Base-by-base conservation (phyloP, 352 stramenopile genomes). In the Pythium plurisporium region DNA sequence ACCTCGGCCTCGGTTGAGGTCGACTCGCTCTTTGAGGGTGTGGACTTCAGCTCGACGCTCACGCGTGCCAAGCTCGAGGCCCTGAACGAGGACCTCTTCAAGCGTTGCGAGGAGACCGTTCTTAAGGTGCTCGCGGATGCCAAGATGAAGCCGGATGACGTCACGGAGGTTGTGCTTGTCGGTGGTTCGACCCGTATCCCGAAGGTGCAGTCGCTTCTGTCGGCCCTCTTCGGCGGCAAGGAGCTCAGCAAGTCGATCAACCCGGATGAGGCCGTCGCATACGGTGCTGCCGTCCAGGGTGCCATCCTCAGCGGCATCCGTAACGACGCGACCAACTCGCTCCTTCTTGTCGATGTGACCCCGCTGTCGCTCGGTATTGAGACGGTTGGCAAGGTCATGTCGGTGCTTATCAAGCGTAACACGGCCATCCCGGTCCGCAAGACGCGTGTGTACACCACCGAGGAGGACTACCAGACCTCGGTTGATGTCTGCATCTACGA, bases 151-250 rank as follows among this genome's bases (percentile, higher is more conserved):
- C 98, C 98, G 79, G 86, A 67, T 46, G 96, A 99, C 64, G 94
- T 99, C 30, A 89, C 99, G 51, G 91, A 98, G 69, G 95, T 99
- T 57, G 95, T 99, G 46, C 79, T 99, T 38, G 97, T 99, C n/a
- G 98, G 98, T 45, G 98, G 98, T 26, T 98, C 96, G 8, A 99
- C 97, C 15, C 91, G 96, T 69, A 99, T 99, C 74, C 96, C 97
- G 1, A 96, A 97, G 59, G 97, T 99, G 55, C 92, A 98, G 70
- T 79, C 93, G 61, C 69, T 99, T 33, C 82, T 99, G 44, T 96
- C 95, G 76, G 94, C 99, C 71, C 99, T 96, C 70, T 99, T 99
- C 81, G 96, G 98, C 71, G 96, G 96, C 71, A 98, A 98, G 75
- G 92, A 98, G 64, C 86, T 86, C 3, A 91, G 71, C 52, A 69